Conservation (phyloP, 1,139 yeast species). For the Fermentozyma sake region DNA sequence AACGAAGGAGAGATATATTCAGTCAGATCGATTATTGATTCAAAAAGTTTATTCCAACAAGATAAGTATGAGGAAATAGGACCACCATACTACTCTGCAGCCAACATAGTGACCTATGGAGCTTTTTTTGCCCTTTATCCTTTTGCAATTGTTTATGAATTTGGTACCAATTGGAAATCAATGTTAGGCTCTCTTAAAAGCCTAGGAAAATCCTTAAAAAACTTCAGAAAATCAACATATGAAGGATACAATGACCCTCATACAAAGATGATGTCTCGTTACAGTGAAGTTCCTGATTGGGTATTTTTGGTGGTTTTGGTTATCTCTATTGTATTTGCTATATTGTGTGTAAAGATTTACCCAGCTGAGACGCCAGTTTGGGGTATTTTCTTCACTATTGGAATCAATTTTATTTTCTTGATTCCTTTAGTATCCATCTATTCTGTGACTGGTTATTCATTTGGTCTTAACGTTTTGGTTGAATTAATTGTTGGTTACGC, state of each 20-base stretch:
- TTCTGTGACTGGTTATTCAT: constrained; percentile 15
- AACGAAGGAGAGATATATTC: constrained; percentile 13
- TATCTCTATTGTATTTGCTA: constrained; percentile 11
- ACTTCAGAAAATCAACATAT: constrained; percentile 8
- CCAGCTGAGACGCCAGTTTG: constrained; percentile 20
- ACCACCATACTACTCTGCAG: constrained; percentile 42
- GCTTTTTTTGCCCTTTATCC: constrained; percentile 16
- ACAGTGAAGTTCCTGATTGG: constrained; percentile 17
- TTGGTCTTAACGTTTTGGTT: constrained; percentile 18
- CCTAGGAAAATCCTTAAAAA: constrained; percentile 4
- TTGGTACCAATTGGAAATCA: constrained; percentile 5
- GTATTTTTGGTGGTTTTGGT: constrained; percentile 10
- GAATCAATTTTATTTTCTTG: constrained; percentile 17
- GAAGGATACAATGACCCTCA: constrained; percentile 15
- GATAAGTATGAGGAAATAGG: constrained; percentile 19
- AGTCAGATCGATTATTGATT: constrained; percentile 10
- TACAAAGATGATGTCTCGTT: constrained; percentile 11
- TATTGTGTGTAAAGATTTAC: constrained; percentile 14
- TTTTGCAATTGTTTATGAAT: constrained; percentile 10
- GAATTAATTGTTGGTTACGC: constrained; percentile 19
- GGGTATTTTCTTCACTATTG: constrained; percentile 19
- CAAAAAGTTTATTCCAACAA: constrained; percentile 10
- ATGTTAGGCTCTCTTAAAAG: constrained; percentile 8
- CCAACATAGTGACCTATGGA: constrained; percentile 15
- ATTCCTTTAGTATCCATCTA: constrained; percentile 15